phyloP scores from a whole-genome alignment of 192 early-diverging fungal species.

The Chytriomyces sp. region DNA sequence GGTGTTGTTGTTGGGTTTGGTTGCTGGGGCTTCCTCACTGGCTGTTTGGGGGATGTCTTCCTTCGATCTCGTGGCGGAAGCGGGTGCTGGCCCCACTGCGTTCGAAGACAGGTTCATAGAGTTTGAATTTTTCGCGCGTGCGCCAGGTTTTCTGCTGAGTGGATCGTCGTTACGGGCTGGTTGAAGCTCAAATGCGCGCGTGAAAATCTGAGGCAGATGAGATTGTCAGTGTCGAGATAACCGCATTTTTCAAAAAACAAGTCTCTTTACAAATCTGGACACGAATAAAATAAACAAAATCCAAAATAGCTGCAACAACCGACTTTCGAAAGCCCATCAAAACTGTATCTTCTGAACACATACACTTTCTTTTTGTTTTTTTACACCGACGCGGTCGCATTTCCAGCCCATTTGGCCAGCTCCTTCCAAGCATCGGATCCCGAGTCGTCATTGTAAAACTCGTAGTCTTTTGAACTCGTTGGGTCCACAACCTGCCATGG shows the following conservation, averaged over 20 bases:
- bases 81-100: not conserved
- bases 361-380: no score
- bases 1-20: not conserved
- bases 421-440: slow-evolving; percentile 9
- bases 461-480: slow-evolving; percentile 23
- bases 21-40: not conserved
- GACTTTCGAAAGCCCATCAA: no score
- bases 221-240: not conserved
- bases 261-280: not conserved
- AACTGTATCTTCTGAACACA: no score
- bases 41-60: not conserved
- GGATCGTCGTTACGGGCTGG: not conserved
- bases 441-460: slow-evolving; percentile 20
- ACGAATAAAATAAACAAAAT: not conserved
- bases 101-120: not conserved
- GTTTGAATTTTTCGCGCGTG: not conserved
- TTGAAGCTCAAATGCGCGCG: not conserved
- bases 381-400: not conserved
- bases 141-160: not conserved
- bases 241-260: not conserved
- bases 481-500: slow-evolving; percentile 24
- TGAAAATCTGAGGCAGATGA: no score
- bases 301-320: not conserved
- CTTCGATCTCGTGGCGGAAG: not conserved
- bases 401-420: not conserved